Evolutionary conservation across 1,139 yeast species (phyloP).

Genomic region (Geotrichum candidum): DNA sequence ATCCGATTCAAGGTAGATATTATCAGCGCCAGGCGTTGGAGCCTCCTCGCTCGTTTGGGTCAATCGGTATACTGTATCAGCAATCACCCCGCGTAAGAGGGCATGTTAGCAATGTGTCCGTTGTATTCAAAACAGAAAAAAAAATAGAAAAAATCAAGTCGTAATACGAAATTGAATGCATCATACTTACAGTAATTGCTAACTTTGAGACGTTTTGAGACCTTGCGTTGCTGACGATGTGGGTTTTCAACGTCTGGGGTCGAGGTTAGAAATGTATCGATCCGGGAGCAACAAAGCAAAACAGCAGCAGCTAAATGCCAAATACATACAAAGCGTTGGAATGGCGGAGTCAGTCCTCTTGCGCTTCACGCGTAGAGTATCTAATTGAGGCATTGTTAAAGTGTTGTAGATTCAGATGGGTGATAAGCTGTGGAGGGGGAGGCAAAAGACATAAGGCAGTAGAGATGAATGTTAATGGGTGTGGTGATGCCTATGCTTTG

Average conservation of each 20-base stretch:
- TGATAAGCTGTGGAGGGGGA: neutral
- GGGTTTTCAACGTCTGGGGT: constrained; percentile 10
- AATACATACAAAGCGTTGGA: constrained; percentile 57
- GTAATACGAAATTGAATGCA: neutral
- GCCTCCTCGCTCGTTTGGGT: constrained; percentile 55
- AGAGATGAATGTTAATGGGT: neutral
- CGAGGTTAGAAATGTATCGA: neutral
- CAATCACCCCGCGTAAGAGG: neutral
- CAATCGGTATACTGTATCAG: constrained; percentile 46
- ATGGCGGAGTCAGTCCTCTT: constrained; percentile 81
- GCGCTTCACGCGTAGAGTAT: constrained; percentile 58
- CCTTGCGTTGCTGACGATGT: constrained; percentile 1
- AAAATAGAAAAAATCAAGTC: too few relatives aligned
- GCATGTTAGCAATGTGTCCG: too few relatives aligned
- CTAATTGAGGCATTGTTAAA: neutral
- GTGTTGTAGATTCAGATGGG: too few relatives aligned
- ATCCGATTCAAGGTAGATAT: neutral
- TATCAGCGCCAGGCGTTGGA: constrained; percentile 18
- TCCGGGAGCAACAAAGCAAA: too few relatives aligned
- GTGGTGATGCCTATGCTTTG: too few relatives aligned
- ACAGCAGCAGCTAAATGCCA: too few relatives aligned
- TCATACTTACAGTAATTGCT: constrained; percentile 18
- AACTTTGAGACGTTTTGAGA: constrained; percentile 13
- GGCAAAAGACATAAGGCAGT: neutral
- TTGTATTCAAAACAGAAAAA: too few relatives aligned